These are phyloP conservation scores for Myotisia sp. DNA, from an alignment of 2,329 filamentous ascomycete genomes.

Conservation along the genomic window DNA sequence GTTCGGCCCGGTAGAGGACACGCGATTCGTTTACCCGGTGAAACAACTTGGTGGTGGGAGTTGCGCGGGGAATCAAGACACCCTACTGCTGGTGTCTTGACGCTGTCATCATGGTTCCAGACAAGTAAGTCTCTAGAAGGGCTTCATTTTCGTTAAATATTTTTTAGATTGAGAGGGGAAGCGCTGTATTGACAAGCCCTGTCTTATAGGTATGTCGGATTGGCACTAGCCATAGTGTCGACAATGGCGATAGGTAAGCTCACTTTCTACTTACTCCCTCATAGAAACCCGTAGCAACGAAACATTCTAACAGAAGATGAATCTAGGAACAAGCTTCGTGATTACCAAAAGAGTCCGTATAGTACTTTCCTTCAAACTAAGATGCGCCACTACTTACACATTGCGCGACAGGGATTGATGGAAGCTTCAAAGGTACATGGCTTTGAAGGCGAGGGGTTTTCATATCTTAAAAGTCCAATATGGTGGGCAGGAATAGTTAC, in stretches of 20 bases:
- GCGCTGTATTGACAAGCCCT: not conserved
- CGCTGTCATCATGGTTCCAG: constrained; percentile 28
- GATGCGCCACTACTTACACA: constrained; percentile 14
- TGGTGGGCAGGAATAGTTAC: constrained; percentile 95
- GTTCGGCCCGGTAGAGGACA: not conserved
- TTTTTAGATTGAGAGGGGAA: constrained; percentile 8
- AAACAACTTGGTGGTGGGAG: too few species aligned
- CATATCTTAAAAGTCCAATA: constrained; percentile 83
- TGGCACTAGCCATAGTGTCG: constrained; percentile 34
- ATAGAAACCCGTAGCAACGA: not conserved
- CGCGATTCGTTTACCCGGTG: too few species aligned
- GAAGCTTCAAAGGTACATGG: constrained; percentile 83
- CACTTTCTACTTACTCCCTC: too few species aligned
- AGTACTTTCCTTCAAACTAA: constrained; percentile 1
- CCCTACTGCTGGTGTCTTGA: too few species aligned
- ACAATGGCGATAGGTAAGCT: constrained; percentile 34
- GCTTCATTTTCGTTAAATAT: constrained; percentile 16
- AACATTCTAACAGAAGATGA: constrained; percentile 2
- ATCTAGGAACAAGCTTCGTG: constrained; percentile 79
- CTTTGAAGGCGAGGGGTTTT: constrained; percentile 91
- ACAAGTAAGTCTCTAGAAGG: constrained; percentile 24
- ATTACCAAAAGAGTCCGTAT: constrained; percentile 93
- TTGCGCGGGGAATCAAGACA: too few species aligned
- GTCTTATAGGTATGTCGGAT: constrained; percentile 31
- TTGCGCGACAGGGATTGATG: constrained; percentile 55